These are phyloP conservation scores for Globisporangium middletonii DNA, from an alignment of 352 stramenopile genomes.

Conservation along the genomic window DNA sequence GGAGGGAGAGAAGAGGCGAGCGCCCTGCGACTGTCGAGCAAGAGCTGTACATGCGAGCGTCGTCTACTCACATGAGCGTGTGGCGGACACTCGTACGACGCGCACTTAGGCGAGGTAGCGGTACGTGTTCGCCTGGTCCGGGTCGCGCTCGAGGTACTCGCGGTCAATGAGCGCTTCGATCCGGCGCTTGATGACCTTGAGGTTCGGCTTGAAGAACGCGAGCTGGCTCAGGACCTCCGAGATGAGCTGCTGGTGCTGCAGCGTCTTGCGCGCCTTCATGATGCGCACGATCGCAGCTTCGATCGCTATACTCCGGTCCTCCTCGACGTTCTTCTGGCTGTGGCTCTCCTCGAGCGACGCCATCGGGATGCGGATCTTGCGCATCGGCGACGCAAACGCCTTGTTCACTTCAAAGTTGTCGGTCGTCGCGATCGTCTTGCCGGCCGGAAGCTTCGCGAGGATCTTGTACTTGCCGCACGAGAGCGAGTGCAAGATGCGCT, in stretches of 20 bases:
- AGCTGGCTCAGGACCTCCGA: conserved; percentile 97
- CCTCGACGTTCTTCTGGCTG: conserved; percentile 98
- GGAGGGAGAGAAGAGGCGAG: too few species aligned
- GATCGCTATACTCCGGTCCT: conserved; percentile 96
- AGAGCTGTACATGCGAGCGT: too few species aligned
- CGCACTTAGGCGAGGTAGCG: conserved; percentile 90
- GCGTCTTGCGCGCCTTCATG: conserved; percentile 98
- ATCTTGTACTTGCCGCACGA: conserved; percentile 99
- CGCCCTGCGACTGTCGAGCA: too few species aligned
- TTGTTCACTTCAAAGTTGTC: conserved; percentile 95
- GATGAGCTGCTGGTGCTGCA: conserved; percentile 97
- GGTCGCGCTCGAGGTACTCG: conserved; percentile 97
- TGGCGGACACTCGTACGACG: too few species aligned
- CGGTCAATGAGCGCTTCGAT: conserved; percentile 98
- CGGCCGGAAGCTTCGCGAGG: conserved; percentile 89
- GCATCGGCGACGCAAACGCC: conserved; percentile 93
- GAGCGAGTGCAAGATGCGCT: conserved; percentile 97
- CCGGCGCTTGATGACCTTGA: conserved; percentile 96
- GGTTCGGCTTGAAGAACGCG: conserved; percentile 97
- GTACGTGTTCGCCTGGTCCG: conserved; percentile 95
- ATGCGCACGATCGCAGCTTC: conserved; percentile 99
- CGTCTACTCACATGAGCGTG: too few species aligned
- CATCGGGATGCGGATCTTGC: conserved; percentile 98
- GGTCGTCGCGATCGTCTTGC: conserved; percentile 93
- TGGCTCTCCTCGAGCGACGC: conserved; percentile 96